Percentiles rank a stretch among this genome's conserved stretches.
Conservation (phyloP, 306 rosid genomes). For the Glycine tomentella region DNA sequence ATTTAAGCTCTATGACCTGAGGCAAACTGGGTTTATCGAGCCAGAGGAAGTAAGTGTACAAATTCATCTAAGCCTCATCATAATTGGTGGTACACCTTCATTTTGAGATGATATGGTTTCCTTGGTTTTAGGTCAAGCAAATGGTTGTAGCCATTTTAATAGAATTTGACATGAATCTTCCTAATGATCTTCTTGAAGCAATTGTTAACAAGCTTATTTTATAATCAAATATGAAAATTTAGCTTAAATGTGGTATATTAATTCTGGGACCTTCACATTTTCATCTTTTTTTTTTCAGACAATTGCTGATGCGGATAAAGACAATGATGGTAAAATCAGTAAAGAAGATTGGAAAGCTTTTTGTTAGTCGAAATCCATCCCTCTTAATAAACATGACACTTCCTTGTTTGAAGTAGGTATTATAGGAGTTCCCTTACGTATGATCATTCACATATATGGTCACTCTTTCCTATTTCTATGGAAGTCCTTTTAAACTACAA, state of each 20-base stretch:
- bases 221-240: too few relatives aligned
- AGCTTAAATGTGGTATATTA: too few relatives aligned
- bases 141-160: slow-evolving; percentile 77
- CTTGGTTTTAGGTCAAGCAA: slow-evolving; percentile 75
- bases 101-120: background rate
- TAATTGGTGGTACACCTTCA: slow-evolving; percentile 3
- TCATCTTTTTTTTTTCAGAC: slow-evolving; percentile 55
- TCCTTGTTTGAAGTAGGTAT: slow-evolving; percentile 73
- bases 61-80: background rate
- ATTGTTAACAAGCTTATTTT: too few relatives aligned
- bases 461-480: background rate
- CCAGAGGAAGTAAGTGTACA: slow-evolving; percentile 76
- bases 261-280: too few relatives aligned
- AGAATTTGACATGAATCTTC: slow-evolving; percentile 69
- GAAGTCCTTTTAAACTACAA: background rate
- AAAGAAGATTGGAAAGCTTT: slow-evolving; percentile 76
- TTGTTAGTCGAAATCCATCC: slow-evolving; percentile 64
- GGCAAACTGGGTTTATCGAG: slow-evolving; percentile 84
- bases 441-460: too few relatives aligned
- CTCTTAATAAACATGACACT: slow-evolving; percentile 89
- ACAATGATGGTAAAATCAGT: slow-evolving; percentile 79
- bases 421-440: too few relatives aligned
- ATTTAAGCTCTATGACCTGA: slow-evolving; percentile 81
- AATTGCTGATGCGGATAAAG: slow-evolving; percentile 73
- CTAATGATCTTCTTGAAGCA: slow-evolving; percentile 81